These are phyloP conservation scores for Chaetomium sp. DNA, from an alignment of 2,329 filamentous ascomycete genomes.

Conservation along the genomic window DNA sequence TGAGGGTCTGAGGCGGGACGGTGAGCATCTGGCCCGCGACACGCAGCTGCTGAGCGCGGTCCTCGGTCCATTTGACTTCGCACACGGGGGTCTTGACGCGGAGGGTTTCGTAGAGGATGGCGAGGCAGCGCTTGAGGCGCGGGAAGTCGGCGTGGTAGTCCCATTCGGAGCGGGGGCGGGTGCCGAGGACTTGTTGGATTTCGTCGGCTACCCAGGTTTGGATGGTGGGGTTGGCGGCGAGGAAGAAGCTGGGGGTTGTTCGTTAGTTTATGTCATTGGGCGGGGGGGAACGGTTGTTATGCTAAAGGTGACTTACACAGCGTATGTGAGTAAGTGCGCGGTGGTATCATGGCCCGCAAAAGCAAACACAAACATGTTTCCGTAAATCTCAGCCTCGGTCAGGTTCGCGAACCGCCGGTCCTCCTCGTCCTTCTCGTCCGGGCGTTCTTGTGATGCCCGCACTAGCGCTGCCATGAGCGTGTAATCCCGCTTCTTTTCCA, in stretches of 20 bases:
- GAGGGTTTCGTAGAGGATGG: conserved; percentile 37
- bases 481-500: neutral
- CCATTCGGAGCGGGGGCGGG: conserved; percentile 24
- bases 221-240: conserved; percentile 38
- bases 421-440: neutral
- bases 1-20: conserved; percentile 22
- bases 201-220: conserved; percentile 42
- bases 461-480: conserved; percentile 13
- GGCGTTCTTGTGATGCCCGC: conserved; percentile 5
- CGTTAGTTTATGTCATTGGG: neutral
- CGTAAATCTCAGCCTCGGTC: conserved; percentile 38
- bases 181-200: conserved; percentile 24
- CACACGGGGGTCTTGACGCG: conserved; percentile 34
- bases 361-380: conserved; percentile 28
- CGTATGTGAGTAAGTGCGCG: conserved; percentile 38
- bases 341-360: conserved; percentile 48
- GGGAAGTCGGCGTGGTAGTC: conserved; percentile 34
- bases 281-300: neutral
- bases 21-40: conserved; percentile 15
- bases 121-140: conserved; percentile 34
- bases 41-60: conserved; percentile 11
- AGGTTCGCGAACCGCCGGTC: conserved; percentile 14
- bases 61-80: conserved; percentile 23
- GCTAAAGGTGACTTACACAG: conserved; percentile 20
- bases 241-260: conserved; percentile 26